A percentile compares a stretch with the other conserved stretches of the same genome.
phyloP scores from a whole-genome alignment of 352 stramenopile species.

The Phytophthora macrochlamydospora region DNA sequence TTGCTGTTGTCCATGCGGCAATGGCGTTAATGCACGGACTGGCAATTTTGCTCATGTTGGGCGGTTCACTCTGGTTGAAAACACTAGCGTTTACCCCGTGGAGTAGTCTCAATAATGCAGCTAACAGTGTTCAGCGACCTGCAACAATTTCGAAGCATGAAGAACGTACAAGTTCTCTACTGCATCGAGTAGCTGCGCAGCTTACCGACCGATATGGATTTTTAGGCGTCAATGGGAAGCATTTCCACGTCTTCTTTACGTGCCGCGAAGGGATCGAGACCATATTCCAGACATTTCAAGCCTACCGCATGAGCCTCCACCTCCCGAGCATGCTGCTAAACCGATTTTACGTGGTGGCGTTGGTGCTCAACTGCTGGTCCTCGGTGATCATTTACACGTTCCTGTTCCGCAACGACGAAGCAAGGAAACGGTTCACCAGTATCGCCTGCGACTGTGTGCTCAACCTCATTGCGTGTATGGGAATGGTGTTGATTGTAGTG shows the following conservation, averaged over 20 bases:
- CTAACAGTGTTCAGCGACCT: background rate
- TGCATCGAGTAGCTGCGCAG: background rate
- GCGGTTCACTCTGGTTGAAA: background rate
- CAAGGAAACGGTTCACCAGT: slow-evolving; percentile 11
- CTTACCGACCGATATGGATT: slow-evolving; percentile 12
- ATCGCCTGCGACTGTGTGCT: slow-evolving; percentile 11
- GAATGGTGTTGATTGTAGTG: slow-evolving; percentile 18
- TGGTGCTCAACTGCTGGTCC: slow-evolving; percentile 25
- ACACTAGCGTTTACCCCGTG: background rate
- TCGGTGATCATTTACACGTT: slow-evolving; percentile 6
- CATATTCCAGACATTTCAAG: slow-evolving; percentile 16
- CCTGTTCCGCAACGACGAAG: slow-evolving; percentile 1
- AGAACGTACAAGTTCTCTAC: background rate
- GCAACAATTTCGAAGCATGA: background rate
- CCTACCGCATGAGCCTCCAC: slow-evolving; percentile 24
- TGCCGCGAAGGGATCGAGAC: slow-evolving; percentile 19
- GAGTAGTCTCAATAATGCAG: background rate
- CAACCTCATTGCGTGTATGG: slow-evolving; percentile 17
- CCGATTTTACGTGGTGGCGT: slow-evolving; percentile 19
- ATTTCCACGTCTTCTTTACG: slow-evolving; percentile 6
- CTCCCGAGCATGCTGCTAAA: slow-evolving; percentile 19
- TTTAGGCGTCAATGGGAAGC: slow-evolving; percentile 15
- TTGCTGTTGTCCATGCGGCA: background rate
- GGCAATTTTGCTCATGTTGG: background rate
- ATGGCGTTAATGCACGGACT: background rate